Percentiles rank a stretch among this genome's conserved stretches.
Conservation (phyloP, 805 yeast species). For the Komagataella kurtzmanii region DNA sequence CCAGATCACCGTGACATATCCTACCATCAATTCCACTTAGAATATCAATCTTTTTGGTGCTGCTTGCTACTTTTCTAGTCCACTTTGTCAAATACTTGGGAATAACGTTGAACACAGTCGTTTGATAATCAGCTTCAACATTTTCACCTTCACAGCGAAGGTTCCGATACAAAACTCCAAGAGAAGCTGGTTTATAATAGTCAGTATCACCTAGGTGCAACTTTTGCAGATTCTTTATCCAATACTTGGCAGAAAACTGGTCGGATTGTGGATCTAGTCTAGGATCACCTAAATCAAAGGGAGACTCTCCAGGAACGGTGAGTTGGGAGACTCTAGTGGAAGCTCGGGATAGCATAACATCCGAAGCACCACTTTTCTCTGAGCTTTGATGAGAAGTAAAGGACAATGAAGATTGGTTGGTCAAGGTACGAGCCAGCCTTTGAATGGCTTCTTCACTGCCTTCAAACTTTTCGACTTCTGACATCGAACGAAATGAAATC, state of each 20-base stretch:
- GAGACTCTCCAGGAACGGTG: neutral
- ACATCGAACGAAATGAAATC: neutral
- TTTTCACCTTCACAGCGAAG: slow-evolving; percentile 51
- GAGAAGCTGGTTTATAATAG: slow-evolving; percentile 38
- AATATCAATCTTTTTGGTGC: slow-evolving; percentile 23
- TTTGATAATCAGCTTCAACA: slow-evolving; percentile 50
- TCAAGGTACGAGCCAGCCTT: neutral
- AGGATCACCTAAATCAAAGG: slow-evolving; percentile 17
- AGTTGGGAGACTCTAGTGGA: neutral
- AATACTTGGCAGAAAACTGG: slow-evolving; percentile 40
- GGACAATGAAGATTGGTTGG: neutral
- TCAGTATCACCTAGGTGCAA: slow-evolving; percentile 43
- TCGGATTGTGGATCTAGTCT: slow-evolving; percentile 45
- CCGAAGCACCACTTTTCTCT: neutral
- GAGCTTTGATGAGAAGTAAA: neutral
- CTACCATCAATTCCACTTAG: slow-evolving; percentile 42
- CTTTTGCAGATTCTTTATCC: slow-evolving; percentile 50
- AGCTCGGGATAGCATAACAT: neutral
- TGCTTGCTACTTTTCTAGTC: slow-evolving; percentile 6
- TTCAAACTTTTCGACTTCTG: neutral
- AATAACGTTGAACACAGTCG: slow-evolving; percentile 36
- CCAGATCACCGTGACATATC: slow-evolving; percentile 8
- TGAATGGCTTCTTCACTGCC: neutral
- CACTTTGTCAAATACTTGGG: slow-evolving; percentile 9
- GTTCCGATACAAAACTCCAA: slow-evolving; percentile 46